Conservation (phyloP, 345 rosid species). For the Tarenaya hassleriana region DNA sequence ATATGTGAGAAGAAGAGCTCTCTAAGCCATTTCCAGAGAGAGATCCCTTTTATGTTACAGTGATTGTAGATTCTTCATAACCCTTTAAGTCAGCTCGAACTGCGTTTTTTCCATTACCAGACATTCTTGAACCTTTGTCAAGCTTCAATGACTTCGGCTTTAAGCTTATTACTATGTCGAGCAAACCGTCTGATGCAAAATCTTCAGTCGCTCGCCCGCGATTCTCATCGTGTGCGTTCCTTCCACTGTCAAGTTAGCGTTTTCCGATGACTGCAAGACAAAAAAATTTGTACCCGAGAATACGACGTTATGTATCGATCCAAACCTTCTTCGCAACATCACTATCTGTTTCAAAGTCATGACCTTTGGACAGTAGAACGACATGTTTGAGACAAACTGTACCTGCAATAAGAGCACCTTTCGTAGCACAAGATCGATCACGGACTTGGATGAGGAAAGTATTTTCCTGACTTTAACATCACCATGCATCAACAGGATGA, state of each 20-base stretch:
- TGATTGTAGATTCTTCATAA: too few species aligned
- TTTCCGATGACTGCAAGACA: constrained; percentile 38
- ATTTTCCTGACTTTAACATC: constrained; percentile 41
- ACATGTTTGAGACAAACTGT: constrained; percentile 16
- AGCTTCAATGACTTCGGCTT: not conserved
- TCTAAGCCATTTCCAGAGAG: not conserved
- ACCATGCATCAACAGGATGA: constrained; percentile 46
- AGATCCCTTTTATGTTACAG: constrained; percentile 3
- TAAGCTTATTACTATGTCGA: not conserved
- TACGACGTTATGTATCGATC: too few species aligned
- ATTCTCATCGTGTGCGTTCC: constrained; percentile 44
- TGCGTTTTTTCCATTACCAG: too few species aligned
- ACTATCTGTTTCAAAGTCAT: too few species aligned
- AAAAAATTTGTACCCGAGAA: too few species aligned
- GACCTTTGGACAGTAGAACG: constrained; percentile 7
- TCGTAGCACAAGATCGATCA: constrained; percentile 39
- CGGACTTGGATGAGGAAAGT: constrained; percentile 36
- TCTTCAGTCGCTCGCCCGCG: constrained; percentile 39
- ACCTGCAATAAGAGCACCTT: constrained; percentile 51
- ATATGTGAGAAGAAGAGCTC: too few species aligned
- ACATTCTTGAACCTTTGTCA: too few species aligned
- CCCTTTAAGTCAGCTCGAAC: too few species aligned
- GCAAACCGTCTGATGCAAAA: constrained; percentile 26
- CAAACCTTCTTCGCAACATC: too few species aligned
- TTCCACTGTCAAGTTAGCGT: constrained; percentile 41